Evolutionary conservation across 2,329 filamentous ascomycete species (phyloP), one percentile per base, ranked within the genome.

Genomic region (Beauveria rudraprayagi): DNA sequence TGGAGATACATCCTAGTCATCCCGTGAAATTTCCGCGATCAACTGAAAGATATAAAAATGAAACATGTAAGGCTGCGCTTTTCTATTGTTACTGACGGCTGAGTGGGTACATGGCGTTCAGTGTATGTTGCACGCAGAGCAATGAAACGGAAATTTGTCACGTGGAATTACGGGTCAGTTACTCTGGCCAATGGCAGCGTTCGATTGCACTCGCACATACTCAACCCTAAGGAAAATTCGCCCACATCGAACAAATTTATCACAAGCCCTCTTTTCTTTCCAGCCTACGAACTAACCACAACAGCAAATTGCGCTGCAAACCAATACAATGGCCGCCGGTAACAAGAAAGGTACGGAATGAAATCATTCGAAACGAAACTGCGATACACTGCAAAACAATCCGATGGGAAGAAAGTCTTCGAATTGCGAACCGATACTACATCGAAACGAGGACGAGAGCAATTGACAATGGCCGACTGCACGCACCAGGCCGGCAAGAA

Each of bases 311-410:
- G 65, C 68, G 69, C 65, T 66, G 61, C 64, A 69, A 68, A 50
- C 48, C 63, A 64, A 70, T 67, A 70, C 63, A 70, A 72, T 72
- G 70, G 71, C 71, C 65, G 67, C 65, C 62, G 68, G 75, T 65
- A 61, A 65, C 66, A 76, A 77, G 73, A 80, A 80, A 79, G 77
- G 77, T 80, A 80, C 71, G 75, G 70, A 67, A 71, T 74, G 68
- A 75, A 63, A 46, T 40, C 34, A 46, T 62, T 40, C 63, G 40
- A 28, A 52, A 53, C 44, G 26, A 34, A 14, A 22, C 51, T 61
- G 48, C 48, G 56, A 60, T 46, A 44, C n/a, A 52, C 19, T 47
- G 52, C 52, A 37, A 55, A n/a, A 28, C 37, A 28, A 50, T 22
- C 19, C 19, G 26, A 30, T 46, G 24, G 37, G 62, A 66, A 62